phyloP scores from a whole-genome alignment of 2,329 filamentous ascomycete species.

The Lojkania enalia region DNA sequence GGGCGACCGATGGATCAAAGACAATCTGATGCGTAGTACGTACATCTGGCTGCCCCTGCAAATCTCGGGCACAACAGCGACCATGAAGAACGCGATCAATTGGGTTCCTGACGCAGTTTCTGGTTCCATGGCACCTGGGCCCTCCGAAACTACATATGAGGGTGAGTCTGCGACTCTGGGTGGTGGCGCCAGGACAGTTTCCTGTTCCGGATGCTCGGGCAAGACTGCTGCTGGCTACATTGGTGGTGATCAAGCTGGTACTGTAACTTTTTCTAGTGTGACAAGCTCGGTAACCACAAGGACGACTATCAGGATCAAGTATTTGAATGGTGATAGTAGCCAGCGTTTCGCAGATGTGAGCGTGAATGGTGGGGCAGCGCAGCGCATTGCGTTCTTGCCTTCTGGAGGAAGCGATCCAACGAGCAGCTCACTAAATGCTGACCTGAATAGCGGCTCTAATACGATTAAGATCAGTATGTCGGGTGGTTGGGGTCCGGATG shows the following conservation, averaged over 20 bases:
- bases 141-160: conserved; percentile 55
- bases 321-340: conserved; percentile 58
- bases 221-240: conserved; percentile 54
- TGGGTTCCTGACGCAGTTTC: conserved; percentile 56
- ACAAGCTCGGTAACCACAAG: conserved; percentile 49
- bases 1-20: conserved; percentile 67
- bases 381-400: conserved; percentile 60
- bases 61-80: conserved; percentile 57
- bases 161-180: conserved; percentile 54
- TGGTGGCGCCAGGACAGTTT: conserved; percentile 50
- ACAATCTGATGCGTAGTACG: conserved; percentile 63
- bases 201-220: conserved; percentile 58
- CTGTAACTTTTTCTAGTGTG: conserved; percentile 54
- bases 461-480: conserved; percentile 54
- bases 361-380: conserved; percentile 57
- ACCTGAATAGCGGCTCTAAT: conserved; percentile 56
- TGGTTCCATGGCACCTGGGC: conserved; percentile 51
- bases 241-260: conserved; percentile 52
- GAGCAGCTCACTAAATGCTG: conserved; percentile 53
- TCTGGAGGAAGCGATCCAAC: conserved; percentile 51
- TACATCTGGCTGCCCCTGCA: conserved; percentile 67
- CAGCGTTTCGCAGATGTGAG: conserved; percentile 58
- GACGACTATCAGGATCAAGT: conserved; percentile 59
- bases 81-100: conserved; percentile 56
- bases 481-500: conserved; percentile 54